Conservation (phyloP, 2,329 filamentous ascomycete species). For the Aspergillus niger region DNA sequence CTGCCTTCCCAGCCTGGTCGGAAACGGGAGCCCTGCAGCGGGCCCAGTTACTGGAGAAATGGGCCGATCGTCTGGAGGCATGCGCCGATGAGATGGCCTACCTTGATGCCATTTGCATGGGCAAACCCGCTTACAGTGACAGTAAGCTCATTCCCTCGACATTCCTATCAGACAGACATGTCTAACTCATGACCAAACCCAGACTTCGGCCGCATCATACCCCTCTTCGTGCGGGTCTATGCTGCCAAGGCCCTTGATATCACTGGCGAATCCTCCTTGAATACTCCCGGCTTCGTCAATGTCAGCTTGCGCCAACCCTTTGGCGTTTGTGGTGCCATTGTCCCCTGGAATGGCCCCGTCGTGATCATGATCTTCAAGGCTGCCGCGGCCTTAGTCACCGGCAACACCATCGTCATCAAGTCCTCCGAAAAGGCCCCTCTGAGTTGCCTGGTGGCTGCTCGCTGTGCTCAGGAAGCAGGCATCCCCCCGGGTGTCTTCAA, state of each 20-base stretch:
- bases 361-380: not conserved
- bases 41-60: slow-evolving; percentile 16
- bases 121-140: not conserved
- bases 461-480: slow-evolving; percentile 56
- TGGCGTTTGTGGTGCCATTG: slow-evolving; percentile 51
- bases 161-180: not conserved
- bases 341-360: slow-evolving; percentile 57
- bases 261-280: not conserved
- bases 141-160: not conserved
- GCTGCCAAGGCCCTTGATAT: not conserved
- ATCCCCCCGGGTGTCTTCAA: slow-evolving; percentile 51
- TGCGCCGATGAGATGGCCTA: slow-evolving; percentile 49
- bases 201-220: slow-evolving; percentile 42
- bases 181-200: slow-evolving; percentile 52
- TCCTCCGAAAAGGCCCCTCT: slow-evolving; percentile 10
- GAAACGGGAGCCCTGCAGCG: slow-evolving; percentile 26
- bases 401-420: slow-evolving; percentile 14
- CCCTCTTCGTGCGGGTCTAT: not conserved
- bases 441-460: not conserved
- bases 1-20: slow-evolving; percentile 27
- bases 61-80: slow-evolving; percentile 45
- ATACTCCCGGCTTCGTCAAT: slow-evolving; percentile 22
- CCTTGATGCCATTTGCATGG: not conserved
- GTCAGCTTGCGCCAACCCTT: slow-evolving; percentile 34
- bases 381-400: slow-evolving; percentile 1